Evolutionary conservation across 2,329 filamentous ascomycete genomes (phyloP).

Genomic region (Atkinsonella texensis): DNA sequence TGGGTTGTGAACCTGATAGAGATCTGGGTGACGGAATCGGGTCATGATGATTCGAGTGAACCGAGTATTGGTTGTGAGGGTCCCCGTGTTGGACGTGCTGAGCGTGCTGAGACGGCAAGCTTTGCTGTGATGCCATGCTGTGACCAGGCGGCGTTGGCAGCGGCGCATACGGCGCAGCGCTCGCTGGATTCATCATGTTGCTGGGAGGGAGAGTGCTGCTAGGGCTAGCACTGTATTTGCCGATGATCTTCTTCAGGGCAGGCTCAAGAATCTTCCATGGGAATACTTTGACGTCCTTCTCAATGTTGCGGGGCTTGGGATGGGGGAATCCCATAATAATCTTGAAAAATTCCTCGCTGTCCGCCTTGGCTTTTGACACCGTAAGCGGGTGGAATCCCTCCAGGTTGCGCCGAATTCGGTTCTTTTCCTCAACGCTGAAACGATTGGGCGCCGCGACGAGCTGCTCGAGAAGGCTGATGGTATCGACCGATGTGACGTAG

Average conservation of each 20-base stretch:
- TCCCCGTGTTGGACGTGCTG: slow-evolving; percentile 12
- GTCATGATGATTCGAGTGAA: slow-evolving; percentile 34
- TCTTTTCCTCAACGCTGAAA: slow-evolving; percentile 97
- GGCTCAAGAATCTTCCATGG: slow-evolving; percentile 82
- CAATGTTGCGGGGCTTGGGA: slow-evolving; percentile 93
- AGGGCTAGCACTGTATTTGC: slow-evolving; percentile 67
- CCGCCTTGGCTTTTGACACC: slow-evolving; percentile 81
- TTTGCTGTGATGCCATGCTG: slow-evolving; percentile 18
- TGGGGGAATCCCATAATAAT: slow-evolving; percentile 95
- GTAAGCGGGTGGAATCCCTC: slow-evolving; percentile 90
- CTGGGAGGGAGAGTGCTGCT: slow-evolving; percentile 25
- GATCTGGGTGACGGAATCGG: slow-evolving; percentile 41
- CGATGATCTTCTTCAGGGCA: slow-evolving; percentile 94
- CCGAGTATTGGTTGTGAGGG: slow-evolving; percentile 25
- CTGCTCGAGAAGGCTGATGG: slow-evolving; percentile 87
- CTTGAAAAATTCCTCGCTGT: slow-evolving; percentile 97
- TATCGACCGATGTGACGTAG: slow-evolving; percentile 93
- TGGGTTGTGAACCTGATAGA: slow-evolving; percentile 32
- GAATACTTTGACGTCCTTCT: slow-evolving; percentile 99
- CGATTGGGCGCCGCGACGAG: slow-evolving; percentile 62
- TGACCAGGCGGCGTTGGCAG: slow-evolving; percentile 35
- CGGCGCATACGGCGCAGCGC: slow-evolving; percentile 27
- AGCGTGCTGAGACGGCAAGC: slow-evolving; percentile 13
- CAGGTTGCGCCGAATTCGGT: slow-evolving; percentile 87
- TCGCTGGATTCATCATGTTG: slow-evolving; percentile 29